Conservation (phyloP, 2,329 filamentous ascomycete genomes). For the Stagonosporopsis tanaceti region DNA sequence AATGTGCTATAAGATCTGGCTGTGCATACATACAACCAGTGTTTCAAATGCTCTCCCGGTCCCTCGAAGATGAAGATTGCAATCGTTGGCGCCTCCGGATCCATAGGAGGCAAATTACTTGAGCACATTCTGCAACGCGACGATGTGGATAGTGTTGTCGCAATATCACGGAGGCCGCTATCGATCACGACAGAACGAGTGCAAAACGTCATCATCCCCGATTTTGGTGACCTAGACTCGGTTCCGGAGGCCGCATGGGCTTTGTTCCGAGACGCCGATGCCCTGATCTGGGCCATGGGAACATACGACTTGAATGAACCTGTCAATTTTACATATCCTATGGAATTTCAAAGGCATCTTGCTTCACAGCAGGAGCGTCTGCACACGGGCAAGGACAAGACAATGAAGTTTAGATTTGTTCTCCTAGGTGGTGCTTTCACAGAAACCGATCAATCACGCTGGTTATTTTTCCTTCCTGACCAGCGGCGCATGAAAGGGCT, state of each 20-base stretch:
- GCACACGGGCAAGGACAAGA: neutral
- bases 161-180: conserved; percentile 8
- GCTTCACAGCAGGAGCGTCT: neutral
- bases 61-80: conserved; percentile 31
- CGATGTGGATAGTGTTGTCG: conserved; percentile 24
- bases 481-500: conserved; percentile 28
- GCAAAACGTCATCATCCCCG: neutral
- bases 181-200: neutral
- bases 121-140: conserved; percentile 19
- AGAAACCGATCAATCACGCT: conserved; percentile 21
- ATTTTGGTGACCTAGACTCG: neutral
- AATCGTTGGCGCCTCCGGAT: conserved; percentile 30
- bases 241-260: conserved; percentile 8
- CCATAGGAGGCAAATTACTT: conserved; percentile 27
- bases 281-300: conserved; percentile 34
- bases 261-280: conserved; percentile 25
- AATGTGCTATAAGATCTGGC: too few relatives aligned
- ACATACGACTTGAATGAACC: conserved; percentile 24
- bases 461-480: conserved; percentile 20
- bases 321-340: conserved; percentile 27
- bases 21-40: too few relatives aligned
- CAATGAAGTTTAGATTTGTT: conserved; percentile 15
- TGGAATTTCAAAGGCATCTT: conserved; percentile 20
- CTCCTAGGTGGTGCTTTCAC: conserved; percentile 27
- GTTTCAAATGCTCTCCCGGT: too few relatives aligned